These are phyloP conservation scores for Datura wrightii DNA, from an alignment of 257 asterid genomes.

Conservation along the genomic window DNA sequence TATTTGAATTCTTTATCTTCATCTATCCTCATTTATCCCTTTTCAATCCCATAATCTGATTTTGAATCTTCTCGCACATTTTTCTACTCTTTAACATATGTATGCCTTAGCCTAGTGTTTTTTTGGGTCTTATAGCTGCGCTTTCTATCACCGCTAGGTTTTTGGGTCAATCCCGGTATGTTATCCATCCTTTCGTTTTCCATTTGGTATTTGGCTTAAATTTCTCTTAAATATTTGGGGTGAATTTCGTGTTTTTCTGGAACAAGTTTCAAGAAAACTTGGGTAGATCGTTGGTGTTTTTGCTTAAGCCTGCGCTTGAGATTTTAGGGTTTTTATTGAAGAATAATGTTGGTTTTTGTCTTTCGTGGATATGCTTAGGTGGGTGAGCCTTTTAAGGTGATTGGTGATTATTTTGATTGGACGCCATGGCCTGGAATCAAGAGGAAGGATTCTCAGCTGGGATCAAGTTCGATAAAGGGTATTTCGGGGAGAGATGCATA, in stretches of 20 bases:
- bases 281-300: background rate
- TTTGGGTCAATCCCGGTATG: background rate
- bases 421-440: constrained; percentile 51
- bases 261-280: no score
- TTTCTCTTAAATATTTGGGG: background rate
- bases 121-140: background rate
- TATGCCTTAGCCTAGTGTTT: background rate
- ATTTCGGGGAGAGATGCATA: no score
- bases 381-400: background rate
- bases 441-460: constrained; percentile 41
- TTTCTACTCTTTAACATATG: no score
- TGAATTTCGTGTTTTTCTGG: background rate
- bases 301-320: constrained; percentile 26
- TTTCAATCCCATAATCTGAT: background rate
- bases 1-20: background rate
- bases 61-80: background rate
- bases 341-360: background rate
- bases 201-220: background rate
- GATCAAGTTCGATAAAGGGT: constrained; percentile 11
- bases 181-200: background rate
- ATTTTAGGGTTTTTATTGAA: constrained; percentile 35
- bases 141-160: background rate
- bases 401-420: constrained; percentile 30
- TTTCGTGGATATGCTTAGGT: background rate
- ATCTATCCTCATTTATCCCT: background rate